phyloP scores from a whole-genome alignment of 331 rosid species.

The Malus hybrid region DNA sequence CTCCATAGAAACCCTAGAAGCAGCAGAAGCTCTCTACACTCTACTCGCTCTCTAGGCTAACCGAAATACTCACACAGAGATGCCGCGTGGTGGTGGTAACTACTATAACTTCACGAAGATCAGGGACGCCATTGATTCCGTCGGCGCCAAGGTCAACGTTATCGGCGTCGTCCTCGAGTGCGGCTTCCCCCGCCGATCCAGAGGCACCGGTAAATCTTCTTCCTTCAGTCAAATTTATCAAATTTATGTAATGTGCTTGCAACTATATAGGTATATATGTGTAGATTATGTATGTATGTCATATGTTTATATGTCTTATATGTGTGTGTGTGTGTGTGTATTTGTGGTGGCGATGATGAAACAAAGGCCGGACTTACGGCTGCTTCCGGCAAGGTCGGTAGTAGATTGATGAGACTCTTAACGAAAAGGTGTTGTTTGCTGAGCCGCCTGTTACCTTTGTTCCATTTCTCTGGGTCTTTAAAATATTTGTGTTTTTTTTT shows the following conservation, averaged over 20 bases:
- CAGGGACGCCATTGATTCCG: slow-evolving; percentile 25
- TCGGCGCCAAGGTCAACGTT: slow-evolving; percentile 32
- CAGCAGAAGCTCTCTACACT: slow-evolving; percentile 7
- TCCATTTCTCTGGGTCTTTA: background rate
- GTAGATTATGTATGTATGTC: background rate
- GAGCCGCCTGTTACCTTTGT: slow-evolving; percentile 34
- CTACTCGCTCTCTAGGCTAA: background rate
- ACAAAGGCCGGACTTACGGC: slow-evolving; percentile 91
- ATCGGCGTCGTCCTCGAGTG: slow-evolving; percentile 33
- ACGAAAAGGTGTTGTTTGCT: slow-evolving; percentile 47
- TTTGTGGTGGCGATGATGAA: slow-evolving; percentile 64
- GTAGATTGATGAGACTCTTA: slow-evolving; percentile 58
- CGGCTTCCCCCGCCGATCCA: slow-evolving; percentile 32
- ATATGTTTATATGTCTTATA: too few species aligned
- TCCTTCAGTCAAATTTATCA: background rate
- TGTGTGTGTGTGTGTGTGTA: background rate
- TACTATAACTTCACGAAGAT: slow-evolving; percentile 30
- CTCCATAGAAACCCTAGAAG: background rate
- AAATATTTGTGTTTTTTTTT: background rate
- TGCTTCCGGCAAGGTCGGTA: slow-evolving; percentile 52
- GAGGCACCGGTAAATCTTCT: slow-evolving; percentile 38
- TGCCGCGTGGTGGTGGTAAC: background rate
- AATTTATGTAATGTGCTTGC: too few species aligned
- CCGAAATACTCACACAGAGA: background rate
- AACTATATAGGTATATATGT: too few species aligned